phyloP scores from a whole-genome alignment of 495 filamentous ascomycete species.

The Hypoxylon cercidicola region DNA sequence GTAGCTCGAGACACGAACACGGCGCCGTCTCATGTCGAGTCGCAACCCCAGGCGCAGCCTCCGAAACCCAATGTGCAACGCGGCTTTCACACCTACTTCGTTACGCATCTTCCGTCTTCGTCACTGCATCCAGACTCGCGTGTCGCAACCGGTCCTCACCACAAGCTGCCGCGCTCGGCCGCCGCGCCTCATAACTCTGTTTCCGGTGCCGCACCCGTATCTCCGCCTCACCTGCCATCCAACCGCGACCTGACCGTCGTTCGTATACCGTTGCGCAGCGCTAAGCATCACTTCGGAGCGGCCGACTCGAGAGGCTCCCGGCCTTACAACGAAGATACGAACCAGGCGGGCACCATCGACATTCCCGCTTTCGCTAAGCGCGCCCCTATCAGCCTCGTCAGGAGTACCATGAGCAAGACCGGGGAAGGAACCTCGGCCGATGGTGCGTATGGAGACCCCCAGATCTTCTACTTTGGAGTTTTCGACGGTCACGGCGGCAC shows the following conservation, averaged over 20 bases:
- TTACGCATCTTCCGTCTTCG: slow-evolving; percentile 92
- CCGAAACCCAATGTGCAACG: slow-evolving; percentile 53
- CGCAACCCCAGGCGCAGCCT: slow-evolving; percentile 19
- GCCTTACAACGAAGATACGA: slow-evolving; percentile 90
- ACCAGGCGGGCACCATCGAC: slow-evolving; percentile 93
- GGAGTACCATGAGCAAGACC: slow-evolving; percentile 49
- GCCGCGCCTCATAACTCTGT: slow-evolving; percentile 79
- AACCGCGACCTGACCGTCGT: slow-evolving; percentile 90
- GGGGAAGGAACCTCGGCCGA: slow-evolving; percentile 72
- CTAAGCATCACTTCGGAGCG: slow-evolving; percentile 95
- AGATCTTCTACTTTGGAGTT: slow-evolving; percentile 96
- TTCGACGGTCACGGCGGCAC: slow-evolving; percentile 96
- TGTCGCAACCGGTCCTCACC: slow-evolving; percentile 67
- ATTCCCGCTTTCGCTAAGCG: slow-evolving; percentile 91
- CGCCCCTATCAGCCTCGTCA: slow-evolving; percentile 74
- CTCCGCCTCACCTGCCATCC: slow-evolving; percentile 64
- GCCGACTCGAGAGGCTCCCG: slow-evolving; percentile 81
- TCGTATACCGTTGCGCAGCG: slow-evolving; percentile 91
- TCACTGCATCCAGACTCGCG: slow-evolving; percentile 90
- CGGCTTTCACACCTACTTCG: slow-evolving; percentile 94
- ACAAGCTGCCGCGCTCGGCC: slow-evolving; percentile 84
- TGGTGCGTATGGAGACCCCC: slow-evolving; percentile 84
- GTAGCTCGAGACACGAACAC: slow-evolving; percentile 19
- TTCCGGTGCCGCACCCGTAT: slow-evolving; percentile 62
- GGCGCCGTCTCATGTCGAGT: slow-evolving; percentile 22